Evolutionary conservation across 176 grass and related monocot genomes (phyloP), one percentile per base, ranked within the genome.

Genomic region (Themeda triandra): DNA sequence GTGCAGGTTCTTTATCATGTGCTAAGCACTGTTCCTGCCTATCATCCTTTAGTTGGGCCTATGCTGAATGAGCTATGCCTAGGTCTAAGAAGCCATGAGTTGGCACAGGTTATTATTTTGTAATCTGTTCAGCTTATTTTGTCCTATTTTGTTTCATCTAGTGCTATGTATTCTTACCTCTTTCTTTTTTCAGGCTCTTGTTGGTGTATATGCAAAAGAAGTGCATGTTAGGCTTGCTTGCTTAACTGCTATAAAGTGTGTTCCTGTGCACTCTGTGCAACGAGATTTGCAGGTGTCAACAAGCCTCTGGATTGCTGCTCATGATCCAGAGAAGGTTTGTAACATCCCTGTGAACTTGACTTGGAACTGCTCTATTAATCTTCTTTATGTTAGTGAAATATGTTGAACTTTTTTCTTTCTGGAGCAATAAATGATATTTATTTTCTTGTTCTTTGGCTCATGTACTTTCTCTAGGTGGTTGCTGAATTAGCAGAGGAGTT

Each of bases 31-130:
- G 63, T 89, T 85, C 93, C 91, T 70, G 79, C 93, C 78, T 92
- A 93, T 90, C 96, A 95, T 77, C 88, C 89, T 77, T 81, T 86
- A 44, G 80, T 98, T 85, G 83, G 87, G 39, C 96, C 93, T 75
- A 95, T 98, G 96, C 80, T 98, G 65, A 98, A 98, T 72, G 96
- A 98, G 82, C 63, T 98, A 72, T 98, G 96, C 89, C 87, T 98
- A 86, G 96, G 96, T 89, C 72, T 98, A 73, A 82, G 84, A 84
- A 25, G 62, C 85, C 85, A 98, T 35, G 89, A 98, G 76, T 80
- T 98, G 79, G 86, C 96, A 80, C 85, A 90, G 71, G 96, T 98
- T 68, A 32, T 80, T 89, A 84, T 86, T 87, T 75, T 80, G 14
- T 88, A 49, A 23, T 48, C 66, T 69, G 60, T 32, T 77, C 23